phyloP scores from a whole-genome alignment of 345 rosid genomes.

The Murraya paniculata region DNA sequence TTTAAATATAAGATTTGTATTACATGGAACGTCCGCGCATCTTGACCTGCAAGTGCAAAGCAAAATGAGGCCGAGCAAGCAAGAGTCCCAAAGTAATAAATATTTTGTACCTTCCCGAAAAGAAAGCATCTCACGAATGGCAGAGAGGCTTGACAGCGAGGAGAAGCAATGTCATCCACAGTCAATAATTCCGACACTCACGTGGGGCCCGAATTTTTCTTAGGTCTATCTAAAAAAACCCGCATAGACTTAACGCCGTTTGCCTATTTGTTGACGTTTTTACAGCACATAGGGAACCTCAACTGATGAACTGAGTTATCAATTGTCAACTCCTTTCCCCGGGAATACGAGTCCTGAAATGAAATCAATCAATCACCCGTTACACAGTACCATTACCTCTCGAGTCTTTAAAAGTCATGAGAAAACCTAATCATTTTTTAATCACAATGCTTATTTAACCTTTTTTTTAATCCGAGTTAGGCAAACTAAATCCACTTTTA shows the following conservation, averaged over 20 bases:
- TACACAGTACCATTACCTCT: not conserved
- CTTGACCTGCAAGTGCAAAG: not conserved
- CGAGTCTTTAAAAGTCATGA: not conserved
- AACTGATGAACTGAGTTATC: not conserved
- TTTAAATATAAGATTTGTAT: too few species aligned
- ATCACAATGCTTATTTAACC: not conserved
- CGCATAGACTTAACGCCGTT: slow-evolving; percentile 5
- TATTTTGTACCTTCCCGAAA: slow-evolving; percentile 31
- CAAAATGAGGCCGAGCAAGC: not conserved
- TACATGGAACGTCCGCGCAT: not conserved
- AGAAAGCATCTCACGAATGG: not conserved
- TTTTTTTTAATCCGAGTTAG: slow-evolving; percentile 16
- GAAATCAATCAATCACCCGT: not conserved
- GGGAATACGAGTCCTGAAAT: not conserved
- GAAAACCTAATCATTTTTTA: slow-evolving; percentile 17
- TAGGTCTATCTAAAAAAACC: not conserved
- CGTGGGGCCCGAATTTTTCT: slow-evolving; percentile 22
- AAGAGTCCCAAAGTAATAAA: slow-evolving; percentile 2
- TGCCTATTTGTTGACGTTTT: slow-evolving; percentile 14
- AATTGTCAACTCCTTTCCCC: slow-evolving; percentile 28
- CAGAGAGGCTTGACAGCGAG: slow-evolving; percentile 7
- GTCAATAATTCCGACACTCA: slow-evolving; percentile 27
- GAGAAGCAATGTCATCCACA: not conserved
- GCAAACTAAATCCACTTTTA: slow-evolving; percentile 21
- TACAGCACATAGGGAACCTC: not conserved